Evolutionary conservation across 805 yeast genomes (phyloP).

Genomic region (Candida peoriensis): DNA sequence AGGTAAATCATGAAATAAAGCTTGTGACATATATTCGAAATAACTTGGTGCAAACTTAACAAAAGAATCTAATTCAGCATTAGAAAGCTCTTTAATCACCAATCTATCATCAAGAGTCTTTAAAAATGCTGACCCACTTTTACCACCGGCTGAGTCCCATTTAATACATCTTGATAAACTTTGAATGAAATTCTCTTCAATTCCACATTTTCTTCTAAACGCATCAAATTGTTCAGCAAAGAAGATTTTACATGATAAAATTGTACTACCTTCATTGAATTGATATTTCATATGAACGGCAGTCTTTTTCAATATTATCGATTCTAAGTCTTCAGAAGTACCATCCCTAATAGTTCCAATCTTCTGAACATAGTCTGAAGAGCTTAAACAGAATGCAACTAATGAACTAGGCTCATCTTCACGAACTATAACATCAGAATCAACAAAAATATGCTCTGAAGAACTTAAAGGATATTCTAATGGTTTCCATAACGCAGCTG

Average conservation of each 20-base stretch:
- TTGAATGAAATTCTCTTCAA: constrained; percentile 70
- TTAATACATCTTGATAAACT: constrained; percentile 89
- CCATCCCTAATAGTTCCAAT: constrained; percentile 29
- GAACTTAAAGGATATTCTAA: constrained; percentile 73
- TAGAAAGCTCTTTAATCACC: constrained; percentile 83
- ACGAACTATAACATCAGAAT: constrained; percentile 86
- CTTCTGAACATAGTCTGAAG: constrained; percentile 74
- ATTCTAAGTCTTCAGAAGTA: constrained; percentile 40
- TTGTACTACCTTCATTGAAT: constrained; percentile 78
- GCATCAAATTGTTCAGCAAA: constrained; percentile 97
- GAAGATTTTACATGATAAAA: constrained; percentile 86
- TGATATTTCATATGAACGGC: constrained; percentile 92
- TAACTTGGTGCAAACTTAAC: constrained; percentile 94
- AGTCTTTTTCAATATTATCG: constrained; percentile 69
- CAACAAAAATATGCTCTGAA: constrained; percentile 88
- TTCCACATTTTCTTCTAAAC: constrained; percentile 77
- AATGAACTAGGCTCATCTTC: constrained; percentile 96
- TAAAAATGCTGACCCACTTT: constrained; percentile 90
- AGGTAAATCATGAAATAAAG: constrained; percentile 89
- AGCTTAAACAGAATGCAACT: constrained; percentile 86
- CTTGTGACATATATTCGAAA: constrained; percentile 93
- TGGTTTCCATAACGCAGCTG: constrained; percentile 94
- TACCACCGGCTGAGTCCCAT: constrained; percentile 97
- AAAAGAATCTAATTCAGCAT: constrained; percentile 87
- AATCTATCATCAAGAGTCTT: constrained; percentile 89